These are phyloP conservation scores for Nannochloropsis gaditana DNA, from an alignment of 108 stramenopile species.

Conservation along the genomic window DNA sequence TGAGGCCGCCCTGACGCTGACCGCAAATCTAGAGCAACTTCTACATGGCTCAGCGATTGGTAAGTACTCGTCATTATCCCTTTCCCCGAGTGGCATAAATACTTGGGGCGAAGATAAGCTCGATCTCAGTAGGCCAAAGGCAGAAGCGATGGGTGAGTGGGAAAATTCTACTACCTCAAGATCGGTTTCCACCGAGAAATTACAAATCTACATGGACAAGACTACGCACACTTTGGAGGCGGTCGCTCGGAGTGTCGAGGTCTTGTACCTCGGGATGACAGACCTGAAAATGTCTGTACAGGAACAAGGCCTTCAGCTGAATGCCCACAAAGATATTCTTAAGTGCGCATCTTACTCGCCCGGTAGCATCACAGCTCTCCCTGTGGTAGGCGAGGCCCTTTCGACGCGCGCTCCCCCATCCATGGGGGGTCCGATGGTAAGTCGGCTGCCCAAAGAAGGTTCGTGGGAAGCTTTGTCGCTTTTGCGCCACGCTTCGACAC, in stretches of 20 bases:
- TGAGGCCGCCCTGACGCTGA: background rate
- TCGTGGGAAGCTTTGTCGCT: too few species aligned
- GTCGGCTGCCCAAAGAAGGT: too few species aligned
- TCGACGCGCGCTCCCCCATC: too few species aligned
- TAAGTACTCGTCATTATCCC: slow-evolving; percentile 2
- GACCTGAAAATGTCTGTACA: background rate
- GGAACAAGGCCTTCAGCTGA: background rate
- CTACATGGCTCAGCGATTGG: background rate
- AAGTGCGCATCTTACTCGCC: background rate
- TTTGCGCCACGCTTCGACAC: too few species aligned
- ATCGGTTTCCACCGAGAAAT: background rate
- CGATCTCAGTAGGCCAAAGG: too few species aligned
- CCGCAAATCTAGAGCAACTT: background rate
- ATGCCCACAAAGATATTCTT: background rate
- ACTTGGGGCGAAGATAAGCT: too few species aligned
- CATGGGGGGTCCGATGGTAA: too few species aligned
- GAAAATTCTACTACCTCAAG: too few species aligned
- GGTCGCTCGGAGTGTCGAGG: background rate
- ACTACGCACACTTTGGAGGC: background rate
- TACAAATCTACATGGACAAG: background rate
- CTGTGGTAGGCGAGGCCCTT: too few species aligned
- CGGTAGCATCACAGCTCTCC: background rate
- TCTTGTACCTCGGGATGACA: background rate
- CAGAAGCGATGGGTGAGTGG: too few species aligned
- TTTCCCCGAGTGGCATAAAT: background rate